phyloP scores from a whole-genome alignment of 2,329 filamentous ascomycete species.

The Botrytis hyacinthi region DNA sequence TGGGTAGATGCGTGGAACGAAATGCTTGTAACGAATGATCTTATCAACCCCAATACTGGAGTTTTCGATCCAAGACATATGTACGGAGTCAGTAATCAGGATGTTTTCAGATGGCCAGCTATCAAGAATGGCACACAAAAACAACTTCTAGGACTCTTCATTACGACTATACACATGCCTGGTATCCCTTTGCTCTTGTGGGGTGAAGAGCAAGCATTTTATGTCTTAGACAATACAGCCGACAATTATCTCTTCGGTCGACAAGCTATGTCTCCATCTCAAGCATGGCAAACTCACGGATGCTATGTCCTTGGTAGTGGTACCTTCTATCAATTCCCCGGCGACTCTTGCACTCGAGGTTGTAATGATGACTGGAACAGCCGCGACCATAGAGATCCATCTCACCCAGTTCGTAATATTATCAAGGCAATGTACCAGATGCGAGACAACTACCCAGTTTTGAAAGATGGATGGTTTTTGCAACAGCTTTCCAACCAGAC shows the following conservation, averaged over 20 bases:
- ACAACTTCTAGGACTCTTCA: constrained; percentile 56
- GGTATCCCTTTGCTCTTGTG: constrained; percentile 60
- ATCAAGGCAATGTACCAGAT: constrained; percentile 62
- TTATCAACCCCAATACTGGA: constrained; percentile 59
- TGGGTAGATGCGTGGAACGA: constrained; percentile 53
- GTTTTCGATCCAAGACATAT: constrained; percentile 63
- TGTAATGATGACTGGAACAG: constrained; percentile 57
- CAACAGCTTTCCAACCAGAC: constrained; percentile 57
- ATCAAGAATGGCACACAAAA: constrained; percentile 56
- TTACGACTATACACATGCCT: constrained; percentile 58
- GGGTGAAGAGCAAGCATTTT: constrained; percentile 66
- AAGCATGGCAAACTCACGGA: constrained; percentile 63
- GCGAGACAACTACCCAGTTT: constrained; percentile 52
- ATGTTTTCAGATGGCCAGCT: constrained; percentile 63
- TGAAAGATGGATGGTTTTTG: constrained; percentile 59
- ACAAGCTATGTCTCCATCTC: constrained; percentile 58
- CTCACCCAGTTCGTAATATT: constrained; percentile 58
- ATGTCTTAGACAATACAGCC: constrained; percentile 62
- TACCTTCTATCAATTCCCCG: constrained; percentile 58
- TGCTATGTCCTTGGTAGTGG: constrained; percentile 57
- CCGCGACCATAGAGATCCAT: constrained; percentile 61
- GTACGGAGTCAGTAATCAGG: constrained; percentile 64
- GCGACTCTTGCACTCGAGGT: constrained; percentile 52
- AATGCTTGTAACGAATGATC: constrained; percentile 57
- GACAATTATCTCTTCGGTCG: constrained; percentile 65